Percentiles rank a stretch among this genome's conserved stretches.
These are phyloP conservation scores for Rutstroemia sp. DNA, from an alignment of 2,329 filamentous ascomycete species.

Conservation along the genomic window DNA sequence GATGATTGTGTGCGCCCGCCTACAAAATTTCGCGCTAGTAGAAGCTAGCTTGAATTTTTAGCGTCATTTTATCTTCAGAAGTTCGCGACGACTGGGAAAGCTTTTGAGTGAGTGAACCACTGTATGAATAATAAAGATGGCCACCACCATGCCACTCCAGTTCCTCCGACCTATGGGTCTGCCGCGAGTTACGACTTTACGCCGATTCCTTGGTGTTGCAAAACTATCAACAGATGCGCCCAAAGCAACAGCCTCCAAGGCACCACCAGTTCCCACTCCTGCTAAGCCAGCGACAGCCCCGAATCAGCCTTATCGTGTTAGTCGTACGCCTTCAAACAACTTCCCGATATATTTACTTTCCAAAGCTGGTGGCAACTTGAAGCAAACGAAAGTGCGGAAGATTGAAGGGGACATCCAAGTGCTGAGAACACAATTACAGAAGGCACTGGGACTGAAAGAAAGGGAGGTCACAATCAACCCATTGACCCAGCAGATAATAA, in stretches of 20 bases:
- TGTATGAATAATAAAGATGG: neutral
- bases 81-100: conserved; percentile 3
- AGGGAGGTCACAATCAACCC: conserved; percentile 41
- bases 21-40: conserved; percentile 13
- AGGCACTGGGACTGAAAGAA: conserved; percentile 47
- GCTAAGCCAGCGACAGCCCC: conserved; percentile 6
- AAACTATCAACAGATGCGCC: conserved; percentile 7
- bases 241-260: conserved; percentile 4
- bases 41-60: conserved; percentile 9
- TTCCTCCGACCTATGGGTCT: conserved; percentile 29
- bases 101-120: neutral
- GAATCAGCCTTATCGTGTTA: conserved; percentile 43
- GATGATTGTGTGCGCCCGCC: conserved; percentile 19
- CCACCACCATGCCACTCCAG: conserved; percentile 20
- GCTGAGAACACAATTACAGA: conserved; percentile 56
- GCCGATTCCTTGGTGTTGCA: conserved; percentile 22
- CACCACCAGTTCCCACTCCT: conserved; percentile 4
- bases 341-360: conserved; percentile 69
- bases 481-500: conserved; percentile 64
- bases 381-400: conserved; percentile 69
- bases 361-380: conserved; percentile 70
- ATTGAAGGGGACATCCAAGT: conserved; percentile 63
- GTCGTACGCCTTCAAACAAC: conserved; percentile 61
- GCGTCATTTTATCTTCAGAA: conserved; percentile 6
- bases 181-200: conserved; percentile 25